phyloP scores from a whole-genome alignment of 768 basidiomycete genomes.

The Rhodotorula graminis region DNA sequence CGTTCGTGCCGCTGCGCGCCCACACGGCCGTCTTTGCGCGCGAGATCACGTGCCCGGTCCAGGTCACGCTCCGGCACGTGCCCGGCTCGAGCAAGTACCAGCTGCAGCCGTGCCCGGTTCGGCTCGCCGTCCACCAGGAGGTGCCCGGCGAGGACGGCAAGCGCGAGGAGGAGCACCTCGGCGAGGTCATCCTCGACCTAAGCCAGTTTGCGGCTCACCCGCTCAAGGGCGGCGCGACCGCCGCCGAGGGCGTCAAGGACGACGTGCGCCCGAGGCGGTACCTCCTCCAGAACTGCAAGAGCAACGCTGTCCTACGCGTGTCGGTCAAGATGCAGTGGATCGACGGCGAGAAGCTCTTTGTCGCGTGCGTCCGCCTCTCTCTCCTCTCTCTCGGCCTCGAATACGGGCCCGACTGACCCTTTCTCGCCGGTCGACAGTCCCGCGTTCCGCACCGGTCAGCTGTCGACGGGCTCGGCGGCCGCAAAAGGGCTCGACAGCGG shows the following conservation, averaged over 20 bases:
- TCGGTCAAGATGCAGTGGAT: constrained; percentile 42
- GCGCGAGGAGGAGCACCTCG: constrained; percentile 34
- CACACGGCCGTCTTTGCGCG: constrained; percentile 33
- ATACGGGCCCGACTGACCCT: background rate
- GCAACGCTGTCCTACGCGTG: constrained; percentile 40
- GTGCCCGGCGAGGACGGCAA: constrained; percentile 25
- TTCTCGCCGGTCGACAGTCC: background rate
- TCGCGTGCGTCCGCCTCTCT: constrained; percentile 25
- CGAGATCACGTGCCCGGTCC: constrained; percentile 33
- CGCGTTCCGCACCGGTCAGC: constrained; percentile 15
- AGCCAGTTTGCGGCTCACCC: constrained; percentile 34
- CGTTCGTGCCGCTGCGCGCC: constrained; percentile 17
- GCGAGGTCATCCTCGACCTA: constrained; percentile 39
- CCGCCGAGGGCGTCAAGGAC: background rate
- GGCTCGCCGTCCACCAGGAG: constrained; percentile 29
- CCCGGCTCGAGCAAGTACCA: constrained; percentile 10
- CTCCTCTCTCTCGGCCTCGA: background rate
- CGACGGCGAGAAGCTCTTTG: constrained; percentile 33
- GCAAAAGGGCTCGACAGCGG: constrained; percentile 2
- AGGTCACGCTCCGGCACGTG: constrained; percentile 18
- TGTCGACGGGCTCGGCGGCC: background rate
- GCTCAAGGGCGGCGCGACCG: background rate
- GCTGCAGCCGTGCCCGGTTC: constrained; percentile 28
- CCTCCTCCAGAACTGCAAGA: constrained; percentile 39
- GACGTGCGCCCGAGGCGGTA: constrained; percentile 29